Base-by-base conservation (phyloP, 805 yeast genomes). In the Candida ascalaphidarum region DNA sequence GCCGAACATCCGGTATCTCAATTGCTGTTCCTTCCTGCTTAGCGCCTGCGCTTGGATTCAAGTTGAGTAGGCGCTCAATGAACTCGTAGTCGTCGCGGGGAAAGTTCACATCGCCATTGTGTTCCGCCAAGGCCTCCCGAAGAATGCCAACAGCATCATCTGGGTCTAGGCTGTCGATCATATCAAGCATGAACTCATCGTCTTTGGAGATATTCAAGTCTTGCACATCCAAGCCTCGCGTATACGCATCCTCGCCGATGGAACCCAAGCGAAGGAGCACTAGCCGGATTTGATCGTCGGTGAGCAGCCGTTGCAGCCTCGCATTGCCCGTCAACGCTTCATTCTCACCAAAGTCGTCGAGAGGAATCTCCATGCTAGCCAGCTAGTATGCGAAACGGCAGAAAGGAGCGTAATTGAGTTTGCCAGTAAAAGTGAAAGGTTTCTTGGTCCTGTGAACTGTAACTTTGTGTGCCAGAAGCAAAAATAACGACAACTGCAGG, bases 41-140 rank as follows among this genome's bases (percentile, higher is more conserved):
- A 8, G 18, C 36, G 13, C 23, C 28, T n/a, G 46, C 45, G 4
- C 23, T 29, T 2, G 52, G 52, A n/a, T 37, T 40, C 21, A 28
- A 22, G 17, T 33, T 26, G 11, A 58, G 34, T 23, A 58, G 34
- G 11, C 43, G 29, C 34, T 57, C 55, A 7, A 62, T 38, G 9
- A 60, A 37, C 12, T 34, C 30, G 35, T 57, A 61, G 35, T 61
- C 68, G 20, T 50, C 55, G 7, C 40, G 37, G 4, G 52, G 43
- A 32, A 52, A 61, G 32, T 62, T 62, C 21, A 60, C 60, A 33
- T 48, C 55, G 9, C 50, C 51, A 4, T 29, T 31, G 21, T 48
- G 67, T 6, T 53, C 62, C 1, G 37, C 65, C 32, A 62, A 43
- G 3, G 61, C 50, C 8, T 50, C 52, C 23, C 66, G 40, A 4